Evolutionary conservation across 2,329 filamentous ascomycete species (phyloP).

Genomic region (Cryphonectria parasitica): DNA sequence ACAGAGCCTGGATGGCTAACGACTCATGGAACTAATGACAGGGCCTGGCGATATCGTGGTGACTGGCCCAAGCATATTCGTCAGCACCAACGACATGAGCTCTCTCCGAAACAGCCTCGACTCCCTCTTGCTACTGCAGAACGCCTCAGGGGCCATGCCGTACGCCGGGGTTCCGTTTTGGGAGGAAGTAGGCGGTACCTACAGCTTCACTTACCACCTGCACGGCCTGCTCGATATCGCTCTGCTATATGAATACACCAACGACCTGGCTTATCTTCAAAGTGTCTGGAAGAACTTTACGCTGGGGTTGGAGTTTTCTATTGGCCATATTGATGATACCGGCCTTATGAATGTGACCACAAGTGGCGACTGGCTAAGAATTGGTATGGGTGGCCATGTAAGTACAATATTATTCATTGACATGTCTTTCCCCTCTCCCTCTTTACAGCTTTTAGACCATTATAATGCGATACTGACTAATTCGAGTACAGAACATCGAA

Average conservation of each 20-base stretch:
- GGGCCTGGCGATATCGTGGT: conserved; percentile 67
- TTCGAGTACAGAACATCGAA: conserved; percentile 47
- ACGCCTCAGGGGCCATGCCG: conserved; percentile 41
- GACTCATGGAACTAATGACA: neutral
- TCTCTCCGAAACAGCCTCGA: conserved; percentile 54
- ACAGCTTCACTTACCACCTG: conserved; percentile 61
- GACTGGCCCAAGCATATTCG: conserved; percentile 55
- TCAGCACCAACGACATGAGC: conserved; percentile 58
- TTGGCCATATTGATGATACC: conserved; percentile 38
- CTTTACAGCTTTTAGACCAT: too few relatives aligned
- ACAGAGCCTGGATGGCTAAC: neutral
- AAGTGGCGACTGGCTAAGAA: conserved; percentile 53
- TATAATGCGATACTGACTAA: neutral
- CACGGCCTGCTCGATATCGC: conserved; percentile 61
- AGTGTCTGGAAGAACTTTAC: conserved; percentile 53
- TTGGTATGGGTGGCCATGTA: conserved; percentile 50
- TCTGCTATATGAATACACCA: conserved; percentile 60
- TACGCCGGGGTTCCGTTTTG: conserved; percentile 52
- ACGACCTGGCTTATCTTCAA: conserved; percentile 52
- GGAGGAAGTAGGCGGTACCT: conserved; percentile 2
- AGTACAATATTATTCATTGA: neutral
- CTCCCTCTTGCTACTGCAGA: conserved; percentile 51
- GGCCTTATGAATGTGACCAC: conserved; percentile 54
- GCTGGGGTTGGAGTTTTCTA: conserved; percentile 48
- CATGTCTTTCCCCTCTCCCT: neutral